Evolutionary conservation across 805 yeast species (phyloP), one percentile per base, ranked within the genome.

Genomic region (Kazachstania bromeliacearum): DNA sequence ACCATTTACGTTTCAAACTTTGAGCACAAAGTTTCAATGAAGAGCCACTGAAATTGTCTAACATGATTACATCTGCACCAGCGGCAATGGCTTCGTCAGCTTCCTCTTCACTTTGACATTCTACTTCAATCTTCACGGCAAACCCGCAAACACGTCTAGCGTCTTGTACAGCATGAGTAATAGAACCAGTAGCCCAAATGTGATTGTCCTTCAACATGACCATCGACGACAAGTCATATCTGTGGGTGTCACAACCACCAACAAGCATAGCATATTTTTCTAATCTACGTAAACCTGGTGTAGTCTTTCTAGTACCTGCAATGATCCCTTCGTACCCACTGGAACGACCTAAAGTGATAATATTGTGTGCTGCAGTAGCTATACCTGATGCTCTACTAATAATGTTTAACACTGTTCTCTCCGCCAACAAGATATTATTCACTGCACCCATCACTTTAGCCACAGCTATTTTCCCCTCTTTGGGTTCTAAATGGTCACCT

Each of bases 231-330:
- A 88, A 71, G 55, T 89, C 96, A 54, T 85, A 85, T 44, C 97
- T 70, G 59, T 88, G 97, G 37, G 92, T 72, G 55, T 88, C 97
- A 38, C 85, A 82, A 3, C 96, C 96, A 22, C 96, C 97, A 7
- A 88, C 94, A 22, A 85, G 63, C 97, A 88, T 89, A 17, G 95
- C 80, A 61, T 88, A 88, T 57, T 88, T 88, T 55, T 88, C 97
- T 39, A 89, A 62, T 29, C 79, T 66, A 51, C 97, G 74, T 43
- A 88, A 70, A 0, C 97, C 97, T 0, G 97, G 97, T 0, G 97
- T 89, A n/a, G 96, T 89, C 62, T 88, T 88, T 55, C 97, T 73
- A 1, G 97, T 88, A 5, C 96, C 97, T 0, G 97, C 96, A 55
- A 88, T 85, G 17, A 79, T 70, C 0, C 97, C 97, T 3, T 63